Conservation (phyloP, 768 basidiomycete genomes). For the Cyathus striatus region DNA sequence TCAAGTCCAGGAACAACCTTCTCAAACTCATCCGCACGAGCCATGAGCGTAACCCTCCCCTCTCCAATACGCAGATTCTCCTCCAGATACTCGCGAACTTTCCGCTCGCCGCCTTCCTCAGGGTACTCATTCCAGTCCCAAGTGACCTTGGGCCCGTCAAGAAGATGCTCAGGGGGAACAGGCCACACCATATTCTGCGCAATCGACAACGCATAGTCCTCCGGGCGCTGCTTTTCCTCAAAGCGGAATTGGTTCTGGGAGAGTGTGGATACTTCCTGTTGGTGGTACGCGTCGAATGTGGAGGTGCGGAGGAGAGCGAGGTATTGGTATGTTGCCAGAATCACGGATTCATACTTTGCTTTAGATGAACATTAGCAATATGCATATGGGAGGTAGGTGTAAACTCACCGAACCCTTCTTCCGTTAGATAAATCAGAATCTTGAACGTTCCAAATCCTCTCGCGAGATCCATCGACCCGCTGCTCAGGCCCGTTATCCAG, state of each 20-base stretch:
- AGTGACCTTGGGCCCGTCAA: constrained; percentile 66
- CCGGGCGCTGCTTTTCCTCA: constrained; percentile 76
- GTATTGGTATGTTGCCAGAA: constrained; percentile 75
- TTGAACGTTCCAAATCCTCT: constrained; percentile 91
- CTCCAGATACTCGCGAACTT: constrained; percentile 60
- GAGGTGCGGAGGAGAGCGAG: constrained; percentile 63
- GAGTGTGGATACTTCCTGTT: constrained; percentile 70
- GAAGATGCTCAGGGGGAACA: constrained; percentile 68
- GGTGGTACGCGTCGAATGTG: constrained; percentile 57
- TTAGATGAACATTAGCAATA: neutral
- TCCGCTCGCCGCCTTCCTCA: constrained; percentile 34
- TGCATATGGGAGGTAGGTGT: too few relatives aligned
- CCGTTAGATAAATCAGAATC: constrained; percentile 73
- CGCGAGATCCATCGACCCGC: constrained; percentile 52
- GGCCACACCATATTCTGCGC: constrained; percentile 77
- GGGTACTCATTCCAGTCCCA: constrained; percentile 66
- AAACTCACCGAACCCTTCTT: constrained; percentile 77
- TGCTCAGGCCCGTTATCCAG: constrained; percentile 72
- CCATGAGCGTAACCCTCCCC: constrained; percentile 73
- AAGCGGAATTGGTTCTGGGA: constrained; percentile 79
- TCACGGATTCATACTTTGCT: constrained; percentile 76
- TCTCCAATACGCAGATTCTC: constrained; percentile 44
- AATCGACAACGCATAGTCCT: constrained; percentile 74
- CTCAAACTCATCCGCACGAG: constrained; percentile 60
- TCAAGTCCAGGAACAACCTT: constrained; percentile 34